Evolutionary conservation across 805 yeast genomes (phyloP), one percentile per base, ranked within the genome.

Genomic region (Metschnikowia borealis): DNA sequence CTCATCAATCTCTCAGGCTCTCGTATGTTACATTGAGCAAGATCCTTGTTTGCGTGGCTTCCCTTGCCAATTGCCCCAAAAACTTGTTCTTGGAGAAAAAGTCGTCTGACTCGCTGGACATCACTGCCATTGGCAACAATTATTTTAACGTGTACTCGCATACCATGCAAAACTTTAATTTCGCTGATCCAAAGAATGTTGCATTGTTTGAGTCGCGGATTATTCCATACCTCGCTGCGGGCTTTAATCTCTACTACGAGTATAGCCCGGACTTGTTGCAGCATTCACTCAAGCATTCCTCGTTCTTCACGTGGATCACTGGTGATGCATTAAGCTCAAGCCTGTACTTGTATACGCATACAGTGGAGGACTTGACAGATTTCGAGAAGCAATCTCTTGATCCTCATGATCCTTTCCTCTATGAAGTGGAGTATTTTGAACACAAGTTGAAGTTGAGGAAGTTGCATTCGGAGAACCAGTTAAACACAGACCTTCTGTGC

Each of bases 21-120:
- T 53, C 56, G 1, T 56, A 62, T 15, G 69, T 66, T 29, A 64
- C 68, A 1, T 52, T 62, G 18, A 57, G 64, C 46, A 62, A 61
- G 35, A 32, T 70, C 2, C 64, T 62, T 46, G 54, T 56, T 6
- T 54, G 70, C 8, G 41, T 64, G 31, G 62, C 64, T 2, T 49
- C 64, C 1, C 59, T 70, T 17, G 59, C 67, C 3, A 56, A 56
- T 31, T 51, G 64, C 31, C 72, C 72, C 10, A 38, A 51, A 3
- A 44, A 43, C 14, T 55, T 63, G 21, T 47, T 66, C 14, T 61
- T 64, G 0, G 60, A 52, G 13, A 57, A 57, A 26, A 51, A 58
- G 32, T 50, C 50, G 4, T 47, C 60, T 1, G 45, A 59, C n/a
- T 62, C 69, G 2, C 59, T 63, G 14, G 71, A 68, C 51, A 65